Conservation (phyloP, 176 grass and related monocot species). For the Themeda triandra region DNA sequence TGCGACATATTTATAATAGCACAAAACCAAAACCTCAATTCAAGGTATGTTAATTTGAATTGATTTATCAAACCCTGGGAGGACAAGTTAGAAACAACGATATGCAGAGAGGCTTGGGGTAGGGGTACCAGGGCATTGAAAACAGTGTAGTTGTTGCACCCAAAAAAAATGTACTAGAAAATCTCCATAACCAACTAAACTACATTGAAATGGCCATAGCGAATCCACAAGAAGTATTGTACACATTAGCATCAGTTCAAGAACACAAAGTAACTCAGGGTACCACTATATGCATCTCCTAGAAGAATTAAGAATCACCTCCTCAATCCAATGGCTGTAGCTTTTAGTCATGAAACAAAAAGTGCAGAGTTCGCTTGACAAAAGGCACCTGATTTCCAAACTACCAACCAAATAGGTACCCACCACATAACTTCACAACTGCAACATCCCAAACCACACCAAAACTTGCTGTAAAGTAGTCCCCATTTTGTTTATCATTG, state of each 20-base stretch:
- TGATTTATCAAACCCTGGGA: not conserved
- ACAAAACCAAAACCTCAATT: not conserved
- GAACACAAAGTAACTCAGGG: not conserved
- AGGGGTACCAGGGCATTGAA: not conserved
- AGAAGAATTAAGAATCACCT: not conserved
- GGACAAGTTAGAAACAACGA: not conserved
- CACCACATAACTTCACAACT: conserved; percentile 34
- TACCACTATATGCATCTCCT: not conserved
- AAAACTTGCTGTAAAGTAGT: conserved; percentile 2
- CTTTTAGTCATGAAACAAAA: conserved; percentile 22
- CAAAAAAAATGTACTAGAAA: conserved; percentile 15
- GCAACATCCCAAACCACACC: conserved; percentile 25
- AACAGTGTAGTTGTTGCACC: not conserved
- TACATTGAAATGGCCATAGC: not conserved
- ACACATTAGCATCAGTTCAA: not conserved
- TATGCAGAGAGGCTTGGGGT: not conserved
- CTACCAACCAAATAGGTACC: conserved; percentile 41
- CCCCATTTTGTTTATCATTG: not conserved
- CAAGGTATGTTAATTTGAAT: not conserved
- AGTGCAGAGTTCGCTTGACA: conserved; percentile 5
- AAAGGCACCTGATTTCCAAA: conserved; percentile 32
- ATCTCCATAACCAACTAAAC: not conserved
- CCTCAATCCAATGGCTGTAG: not conserved
- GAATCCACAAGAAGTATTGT: conserved; percentile 17
- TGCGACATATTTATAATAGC: not conserved